Conservation (phyloP, 164 flowering plant genomes). For the Piper longum region DNA sequence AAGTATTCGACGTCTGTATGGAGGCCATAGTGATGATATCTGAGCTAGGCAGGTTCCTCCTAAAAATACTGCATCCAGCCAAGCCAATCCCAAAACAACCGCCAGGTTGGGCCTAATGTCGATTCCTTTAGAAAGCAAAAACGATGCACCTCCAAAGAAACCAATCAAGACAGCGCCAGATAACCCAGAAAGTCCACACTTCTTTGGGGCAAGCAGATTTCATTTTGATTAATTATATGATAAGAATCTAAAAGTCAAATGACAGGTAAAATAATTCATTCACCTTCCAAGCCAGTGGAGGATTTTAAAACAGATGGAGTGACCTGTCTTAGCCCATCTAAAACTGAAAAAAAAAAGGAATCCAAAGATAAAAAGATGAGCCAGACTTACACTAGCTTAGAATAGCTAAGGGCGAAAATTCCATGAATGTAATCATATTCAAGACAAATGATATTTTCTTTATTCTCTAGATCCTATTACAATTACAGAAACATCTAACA, state of each 20-base stretch:
- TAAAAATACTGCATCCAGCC: slow-evolving; percentile 60
- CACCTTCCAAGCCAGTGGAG: slow-evolving; percentile 88
- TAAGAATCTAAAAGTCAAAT: neutral
- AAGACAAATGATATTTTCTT: too few relatives aligned
- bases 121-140: slow-evolving; percentile 63
- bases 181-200: slow-evolving; percentile 85
- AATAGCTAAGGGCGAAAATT: neutral
- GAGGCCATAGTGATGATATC: slow-evolving; percentile 92
- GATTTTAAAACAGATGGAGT: slow-evolving; percentile 66
- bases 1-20: slow-evolving; percentile 66
- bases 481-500: too few relatives aligned
- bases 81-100: slow-evolving; percentile 57
- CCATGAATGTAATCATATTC: too few relatives aligned
- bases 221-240: neutral
- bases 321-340: slow-evolving; percentile 78
- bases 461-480: too few relatives aligned
- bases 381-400: neutral
- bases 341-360: slow-evolving; percentile 32
- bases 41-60: slow-evolving; percentile 86
- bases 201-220: slow-evolving; percentile 70
- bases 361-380: slow-evolving; percentile 1
- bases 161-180: slow-evolving; percentile 40
- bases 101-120: slow-evolving; percentile 82
- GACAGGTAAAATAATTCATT: neutral
- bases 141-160: slow-evolving; percentile 62